Evolutionary conservation across 108 stramenopile genomes (phyloP).

Genomic region (Cylindrotheca fusiformis): DNA sequence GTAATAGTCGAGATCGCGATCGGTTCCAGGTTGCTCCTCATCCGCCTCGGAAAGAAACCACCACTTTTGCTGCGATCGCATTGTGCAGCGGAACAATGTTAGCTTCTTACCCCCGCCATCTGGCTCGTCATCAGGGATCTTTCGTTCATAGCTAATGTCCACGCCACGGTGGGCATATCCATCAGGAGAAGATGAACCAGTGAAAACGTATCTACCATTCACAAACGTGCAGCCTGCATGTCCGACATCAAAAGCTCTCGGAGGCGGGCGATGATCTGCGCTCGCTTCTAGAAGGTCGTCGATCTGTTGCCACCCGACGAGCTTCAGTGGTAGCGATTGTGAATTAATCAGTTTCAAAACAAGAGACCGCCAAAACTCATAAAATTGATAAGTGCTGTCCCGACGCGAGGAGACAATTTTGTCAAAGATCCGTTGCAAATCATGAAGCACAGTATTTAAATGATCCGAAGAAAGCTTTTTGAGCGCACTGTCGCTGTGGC

Average conservation of each 20-base stretch:
- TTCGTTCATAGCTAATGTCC: slow-evolving; percentile 58
- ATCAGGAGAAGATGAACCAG: slow-evolving; percentile 39
- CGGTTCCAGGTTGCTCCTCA: slow-evolving; percentile 93
- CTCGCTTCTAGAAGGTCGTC: slow-evolving; percentile 64
- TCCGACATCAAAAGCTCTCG: slow-evolving; percentile 56
- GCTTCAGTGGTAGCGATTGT: slow-evolving; percentile 68
- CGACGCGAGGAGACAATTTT: slow-evolving; percentile 32
- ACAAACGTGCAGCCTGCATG: slow-evolving; percentile 76
- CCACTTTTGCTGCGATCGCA: slow-evolving; percentile 97
- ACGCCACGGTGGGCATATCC: slow-evolving; percentile 50
- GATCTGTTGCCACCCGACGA: slow-evolving; percentile 87
- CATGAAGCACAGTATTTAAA: slow-evolving; percentile 39
- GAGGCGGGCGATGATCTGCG: slow-evolving; percentile 63
- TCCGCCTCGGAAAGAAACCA: slow-evolving; percentile 98
- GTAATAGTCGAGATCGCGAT: slow-evolving; percentile 98
- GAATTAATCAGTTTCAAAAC: slow-evolving; percentile 70
- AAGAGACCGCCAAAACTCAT: slow-evolving; percentile 62
- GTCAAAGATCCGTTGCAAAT: slow-evolving; percentile 55
- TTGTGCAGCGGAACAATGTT: slow-evolving; percentile 91
- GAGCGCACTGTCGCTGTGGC: slow-evolving; percentile 49
- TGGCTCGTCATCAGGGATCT: slow-evolving; percentile 28
- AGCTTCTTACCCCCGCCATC: slow-evolving; percentile 68
- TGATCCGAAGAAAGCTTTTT: slow-evolving; percentile 60
- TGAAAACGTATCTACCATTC: slow-evolving; percentile 80
- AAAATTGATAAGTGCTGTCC: slow-evolving; percentile 50